Evolutionary conservation across 78 protist species (phyloP), one percentile per base, ranked within the genome.

Genomic region (Blattamonas nauphoetae): DNA sequence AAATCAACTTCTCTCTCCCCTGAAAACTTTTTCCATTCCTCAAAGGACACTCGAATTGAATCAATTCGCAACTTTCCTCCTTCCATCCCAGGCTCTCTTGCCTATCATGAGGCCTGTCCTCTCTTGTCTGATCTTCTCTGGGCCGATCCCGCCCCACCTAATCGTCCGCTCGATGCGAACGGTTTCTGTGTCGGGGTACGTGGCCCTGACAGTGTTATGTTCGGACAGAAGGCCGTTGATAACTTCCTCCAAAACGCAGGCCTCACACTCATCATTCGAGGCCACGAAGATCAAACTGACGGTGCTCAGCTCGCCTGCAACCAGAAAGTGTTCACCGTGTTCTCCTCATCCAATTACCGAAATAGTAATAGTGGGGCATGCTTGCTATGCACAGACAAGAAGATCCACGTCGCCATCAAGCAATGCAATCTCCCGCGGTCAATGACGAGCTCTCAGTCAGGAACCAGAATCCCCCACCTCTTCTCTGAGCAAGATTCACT

Each of bases 111-210:
- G 43, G 29, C 6, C 42, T 79, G 83, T 11, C 83, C 83, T 4
- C 43, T 21, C 45, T 11, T 79, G 83, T 79, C 83, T 6, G 83
- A 79, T 11, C 21, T 6, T 6, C 41, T 79, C 42, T 79, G 83
- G 83, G 83, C 83, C 32, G 83, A 79, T 21, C 83, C 83, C 41
- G 83, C 83, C 33, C 83, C 83, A 5, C 83, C 83, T 21, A 11
- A 21, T 4, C 83, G 83, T 6, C 33, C 41, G 29, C 83, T 79
- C 43, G 83, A 79, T 11, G 42, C 43, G 41, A 32, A 5, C 41
- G 83, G 83, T 6, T 79, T 32, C 83, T 79, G 83, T 21, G 43
- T 6, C 83, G 83, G 83, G 29, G 21, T 79, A 5, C 83, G 83
- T 6, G 83, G 83, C 43, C 83, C 6, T 4, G 83, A 79, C 43